phyloP scores from a whole-genome alignment of 1,284 basidiomycete species.

The Leccinum pachyderme region DNA sequence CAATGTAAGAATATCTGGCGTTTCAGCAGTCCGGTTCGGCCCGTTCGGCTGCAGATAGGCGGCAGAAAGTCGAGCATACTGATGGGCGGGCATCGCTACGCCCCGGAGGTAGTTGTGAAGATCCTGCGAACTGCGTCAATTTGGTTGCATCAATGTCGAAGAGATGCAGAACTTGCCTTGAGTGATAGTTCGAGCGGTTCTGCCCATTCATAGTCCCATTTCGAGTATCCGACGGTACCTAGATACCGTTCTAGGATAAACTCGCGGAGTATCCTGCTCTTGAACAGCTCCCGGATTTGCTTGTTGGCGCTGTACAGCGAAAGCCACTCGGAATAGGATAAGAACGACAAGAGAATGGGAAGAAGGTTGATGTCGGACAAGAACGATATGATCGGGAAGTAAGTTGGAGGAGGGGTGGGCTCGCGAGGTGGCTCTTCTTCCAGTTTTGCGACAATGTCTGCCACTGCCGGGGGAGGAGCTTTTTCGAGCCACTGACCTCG shows the following conservation, averaged over 20 bases:
- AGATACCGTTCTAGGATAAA: constrained; percentile 65
- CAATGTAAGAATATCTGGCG: constrained; percentile 45
- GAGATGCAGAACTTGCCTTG: constrained; percentile 41
- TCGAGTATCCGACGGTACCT: constrained; percentile 62
- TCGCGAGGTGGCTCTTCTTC: constrained; percentile 18
- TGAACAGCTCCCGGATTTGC: constrained; percentile 47
- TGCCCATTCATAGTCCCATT: constrained; percentile 57
- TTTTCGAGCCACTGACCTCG: constrained; percentile 44
- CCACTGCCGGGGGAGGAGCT: constrained; percentile 33
- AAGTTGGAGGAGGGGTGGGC: constrained; percentile 36
- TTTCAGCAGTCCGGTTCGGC: constrained; percentile 30
- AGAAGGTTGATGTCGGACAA: constrained; percentile 51
- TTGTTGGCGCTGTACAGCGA: constrained; percentile 54
- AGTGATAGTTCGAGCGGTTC: constrained; percentile 62
- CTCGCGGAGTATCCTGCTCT: constrained; percentile 56
- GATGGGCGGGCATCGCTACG: constrained; percentile 68
- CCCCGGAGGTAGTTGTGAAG: constrained; percentile 75
- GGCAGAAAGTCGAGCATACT: constrained; percentile 59
- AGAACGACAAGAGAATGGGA: constrained; percentile 47
- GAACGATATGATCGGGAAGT: constrained; percentile 53
- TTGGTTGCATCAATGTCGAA: neutral
- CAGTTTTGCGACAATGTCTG: constrained; percentile 28
- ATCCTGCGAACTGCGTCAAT: constrained; percentile 46
- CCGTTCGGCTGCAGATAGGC: constrained; percentile 48
- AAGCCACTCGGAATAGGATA: constrained; percentile 70